Conservation (phyloP, 805 yeast genomes). For the Schizosaccharomyces lindneri region DNA sequence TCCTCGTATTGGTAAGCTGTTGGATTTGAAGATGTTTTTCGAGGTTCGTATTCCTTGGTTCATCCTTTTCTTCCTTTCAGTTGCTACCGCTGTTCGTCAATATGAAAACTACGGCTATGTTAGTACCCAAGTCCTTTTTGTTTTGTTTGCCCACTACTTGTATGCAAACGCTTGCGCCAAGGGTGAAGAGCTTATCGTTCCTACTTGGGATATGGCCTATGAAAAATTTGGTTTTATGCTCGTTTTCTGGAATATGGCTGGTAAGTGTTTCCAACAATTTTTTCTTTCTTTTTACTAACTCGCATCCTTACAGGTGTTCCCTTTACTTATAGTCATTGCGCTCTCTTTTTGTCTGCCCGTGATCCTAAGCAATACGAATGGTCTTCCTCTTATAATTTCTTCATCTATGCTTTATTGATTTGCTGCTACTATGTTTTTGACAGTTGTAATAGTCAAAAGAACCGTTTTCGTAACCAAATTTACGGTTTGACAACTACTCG, state of each 20-base stretch:
- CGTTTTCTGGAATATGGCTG: slow-evolving; percentile 95
- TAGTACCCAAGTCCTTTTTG: slow-evolving; percentile 46
- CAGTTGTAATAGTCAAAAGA: slow-evolving; percentile 85
- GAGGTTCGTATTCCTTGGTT: slow-evolving; percentile 97
- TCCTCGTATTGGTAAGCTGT: slow-evolving; percentile 68
- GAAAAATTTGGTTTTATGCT: slow-evolving; percentile 99
- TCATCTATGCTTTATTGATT: slow-evolving; percentile 31
- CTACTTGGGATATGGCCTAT: slow-evolving; percentile 98
- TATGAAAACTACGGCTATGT: slow-evolving; percentile 58
- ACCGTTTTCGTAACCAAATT: slow-evolving; percentile 49
- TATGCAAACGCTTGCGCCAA: slow-evolving; percentile 93
- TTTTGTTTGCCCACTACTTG: slow-evolving; percentile 69
- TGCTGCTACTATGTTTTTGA: slow-evolving; percentile 79
- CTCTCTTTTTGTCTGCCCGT: slow-evolving; percentile 60
- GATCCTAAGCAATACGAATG: slow-evolving; percentile 62
- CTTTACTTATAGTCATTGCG: slow-evolving; percentile 86
- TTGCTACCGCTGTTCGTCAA: slow-evolving; percentile 57
- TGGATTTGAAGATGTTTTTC: slow-evolving; percentile 89
- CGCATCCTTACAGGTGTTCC: slow-evolving; percentile 30
- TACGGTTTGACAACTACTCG: slow-evolving; percentile 57
- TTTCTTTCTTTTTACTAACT: background rate
- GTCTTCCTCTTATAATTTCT: slow-evolving; percentile 34
- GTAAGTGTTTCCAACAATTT: slow-evolving; percentile 14
- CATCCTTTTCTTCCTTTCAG: slow-evolving; percentile 51
- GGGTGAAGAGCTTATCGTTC: slow-evolving; percentile 92